Evolutionary conservation across 2,329 filamentous ascomycete genomes (phyloP).

Genomic region (Trichoderma aggressivum): DNA sequence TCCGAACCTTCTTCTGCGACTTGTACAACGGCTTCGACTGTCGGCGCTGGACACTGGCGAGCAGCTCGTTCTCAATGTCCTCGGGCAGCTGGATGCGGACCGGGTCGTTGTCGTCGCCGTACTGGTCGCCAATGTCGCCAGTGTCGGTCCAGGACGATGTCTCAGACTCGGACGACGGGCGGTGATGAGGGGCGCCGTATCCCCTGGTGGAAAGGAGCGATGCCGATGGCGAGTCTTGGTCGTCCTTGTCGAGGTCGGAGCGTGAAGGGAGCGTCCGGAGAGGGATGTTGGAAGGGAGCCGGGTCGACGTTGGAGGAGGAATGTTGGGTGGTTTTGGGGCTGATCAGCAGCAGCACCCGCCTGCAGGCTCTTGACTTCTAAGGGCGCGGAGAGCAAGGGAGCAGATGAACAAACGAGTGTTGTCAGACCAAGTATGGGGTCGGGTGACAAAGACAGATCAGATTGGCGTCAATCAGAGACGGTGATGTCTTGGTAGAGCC

Average conservation of each 20-base stretch:
- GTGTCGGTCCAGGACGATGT: constrained; percentile 89
- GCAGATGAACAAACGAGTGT: constrained; percentile 1
- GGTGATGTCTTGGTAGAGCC: background rate
- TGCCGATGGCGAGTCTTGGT: constrained; percentile 40
- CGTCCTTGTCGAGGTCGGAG: constrained; percentile 37
- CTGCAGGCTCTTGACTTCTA: constrained; percentile 41
- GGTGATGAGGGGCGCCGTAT: constrained; percentile 44
- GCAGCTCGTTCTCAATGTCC: constrained; percentile 61
- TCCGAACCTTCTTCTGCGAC: constrained; percentile 63
- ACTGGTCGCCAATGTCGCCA: constrained; percentile 89
- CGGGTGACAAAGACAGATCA: constrained; percentile 10
- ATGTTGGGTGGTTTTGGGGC: constrained; percentile 79
- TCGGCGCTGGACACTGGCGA: constrained; percentile 49
- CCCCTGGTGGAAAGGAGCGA: constrained; percentile 34
- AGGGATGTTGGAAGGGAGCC: constrained; percentile 81
- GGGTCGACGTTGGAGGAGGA: constrained; percentile 67
- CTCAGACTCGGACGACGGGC: constrained; percentile 55
- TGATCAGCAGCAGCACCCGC: constrained; percentile 72
- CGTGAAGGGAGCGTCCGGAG: constrained; percentile 66
- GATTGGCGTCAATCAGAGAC: constrained; percentile 17
- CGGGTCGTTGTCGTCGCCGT: constrained; percentile 78
- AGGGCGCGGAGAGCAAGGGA: constrained; percentile 17
- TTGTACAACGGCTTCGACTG: constrained; percentile 39
- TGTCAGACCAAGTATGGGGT: constrained; percentile 4
- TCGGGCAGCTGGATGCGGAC: constrained; percentile 66